phyloP scores from a whole-genome alignment of 768 basidiomycete genomes.

The Panaeolus cyanescens region DNA sequence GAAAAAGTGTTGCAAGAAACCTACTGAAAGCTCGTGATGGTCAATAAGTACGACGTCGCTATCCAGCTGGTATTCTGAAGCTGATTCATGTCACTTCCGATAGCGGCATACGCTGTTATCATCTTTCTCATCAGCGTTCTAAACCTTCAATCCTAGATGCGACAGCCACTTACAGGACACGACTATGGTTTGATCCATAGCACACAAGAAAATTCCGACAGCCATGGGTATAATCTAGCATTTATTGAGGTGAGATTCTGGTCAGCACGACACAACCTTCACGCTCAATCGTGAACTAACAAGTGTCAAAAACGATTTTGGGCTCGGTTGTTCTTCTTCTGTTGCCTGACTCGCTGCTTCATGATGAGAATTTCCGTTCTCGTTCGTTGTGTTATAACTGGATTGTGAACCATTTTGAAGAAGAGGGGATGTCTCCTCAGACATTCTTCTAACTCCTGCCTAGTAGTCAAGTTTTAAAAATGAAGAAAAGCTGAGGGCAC shows the following conservation, averaged over 20 bases:
- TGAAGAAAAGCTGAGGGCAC: too few relatives aligned
- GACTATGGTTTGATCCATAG: constrained; percentile 53
- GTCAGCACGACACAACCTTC: background rate
- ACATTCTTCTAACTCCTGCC: constrained; percentile 24
- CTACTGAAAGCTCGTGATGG: constrained; percentile 62
- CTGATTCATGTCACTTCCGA: constrained; percentile 60
- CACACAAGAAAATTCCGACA: constrained; percentile 46
- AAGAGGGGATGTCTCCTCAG: constrained; percentile 37
- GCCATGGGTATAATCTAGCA: constrained; percentile 47
- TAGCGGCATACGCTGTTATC: constrained; percentile 47
- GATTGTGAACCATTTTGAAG: constrained; percentile 15
- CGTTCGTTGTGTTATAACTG: constrained; percentile 10
- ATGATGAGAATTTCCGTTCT: constrained; percentile 6
- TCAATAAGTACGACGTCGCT: constrained; percentile 63
- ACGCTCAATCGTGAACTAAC: constrained; percentile 10
- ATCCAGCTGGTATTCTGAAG: constrained; percentile 71
- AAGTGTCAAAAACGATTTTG: constrained; percentile 24
- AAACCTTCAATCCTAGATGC: background rate
- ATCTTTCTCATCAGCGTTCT: background rate
- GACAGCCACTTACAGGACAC: constrained; percentile 37
- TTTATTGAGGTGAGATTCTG: background rate
- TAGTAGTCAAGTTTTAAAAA: too few relatives aligned
- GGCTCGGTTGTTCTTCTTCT: constrained; percentile 5
- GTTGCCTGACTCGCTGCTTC: constrained; percentile 9
- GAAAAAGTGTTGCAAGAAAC: constrained; percentile 10